Percentiles rank a stretch among this genome's conserved stretches.
Conservation (phyloP, 768 basidiomycete species). For the Pleurotus sapidus region DNA sequence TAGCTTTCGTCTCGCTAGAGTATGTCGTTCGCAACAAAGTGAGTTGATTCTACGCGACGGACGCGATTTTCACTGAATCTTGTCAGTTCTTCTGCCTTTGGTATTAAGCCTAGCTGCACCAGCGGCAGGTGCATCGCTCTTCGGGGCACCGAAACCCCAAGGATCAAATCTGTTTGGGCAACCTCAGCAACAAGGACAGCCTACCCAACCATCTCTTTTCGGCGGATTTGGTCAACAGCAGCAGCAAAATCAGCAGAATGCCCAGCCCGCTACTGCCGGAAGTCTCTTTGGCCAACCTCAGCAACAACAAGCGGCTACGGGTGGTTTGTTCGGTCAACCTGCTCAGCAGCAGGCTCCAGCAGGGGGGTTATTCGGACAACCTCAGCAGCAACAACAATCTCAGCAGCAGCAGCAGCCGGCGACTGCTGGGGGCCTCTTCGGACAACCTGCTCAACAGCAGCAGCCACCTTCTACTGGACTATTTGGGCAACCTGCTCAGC, state of each 20-base stretch:
- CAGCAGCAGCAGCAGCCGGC: constrained; percentile 24
- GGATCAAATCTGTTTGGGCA: constrained; percentile 20
- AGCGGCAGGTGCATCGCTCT: constrained; percentile 17
- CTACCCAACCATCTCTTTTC: constrained; percentile 11
- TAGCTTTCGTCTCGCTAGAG: neutral
- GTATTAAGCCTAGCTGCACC: constrained; percentile 32
- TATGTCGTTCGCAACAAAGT: constrained; percentile 1
- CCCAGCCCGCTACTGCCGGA: constrained; percentile 11
- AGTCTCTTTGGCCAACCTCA: constrained; percentile 26
- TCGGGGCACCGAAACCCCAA: constrained; percentile 28
- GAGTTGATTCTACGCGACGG: neutral
- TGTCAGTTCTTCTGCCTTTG: constrained; percentile 31
- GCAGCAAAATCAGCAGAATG: constrained; percentile 19
- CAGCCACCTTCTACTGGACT: constrained; percentile 18
- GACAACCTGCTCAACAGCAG: constrained; percentile 18
- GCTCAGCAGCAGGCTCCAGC: constrained; percentile 30
- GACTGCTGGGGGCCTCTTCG: constrained; percentile 16
- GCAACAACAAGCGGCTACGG: constrained; percentile 18
- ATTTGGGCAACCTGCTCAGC: constrained; percentile 23
- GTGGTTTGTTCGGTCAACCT: constrained; percentile 25
- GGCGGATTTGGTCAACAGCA: constrained; percentile 14
- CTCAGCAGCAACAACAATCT: constrained; percentile 22
- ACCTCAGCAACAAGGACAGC: constrained; percentile 23
- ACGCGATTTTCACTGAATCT: neutral
- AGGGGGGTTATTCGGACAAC: constrained; percentile 32